Evolutionary conservation across 345 rosid species (phyloP), one percentile per base, ranked within the genome.

Genomic region (Microthlaspi erraticum): DNA sequence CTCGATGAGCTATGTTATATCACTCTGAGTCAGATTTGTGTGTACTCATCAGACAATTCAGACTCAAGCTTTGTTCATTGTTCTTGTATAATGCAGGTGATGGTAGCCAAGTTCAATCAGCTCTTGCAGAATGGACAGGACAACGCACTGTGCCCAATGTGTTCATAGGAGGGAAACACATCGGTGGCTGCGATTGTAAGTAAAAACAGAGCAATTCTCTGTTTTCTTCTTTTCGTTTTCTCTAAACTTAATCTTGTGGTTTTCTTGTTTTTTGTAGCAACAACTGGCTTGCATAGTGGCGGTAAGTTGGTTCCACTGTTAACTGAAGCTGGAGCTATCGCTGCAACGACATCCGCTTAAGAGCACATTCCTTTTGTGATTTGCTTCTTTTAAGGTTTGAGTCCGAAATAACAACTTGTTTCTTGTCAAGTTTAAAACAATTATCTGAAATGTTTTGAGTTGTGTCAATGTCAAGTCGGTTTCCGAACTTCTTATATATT

Each of bases 141-240:
- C 96, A 84, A 59, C 74, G 66, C 36, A 86, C 93, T 0, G 96
- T 90, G 81, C 93, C 93, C 2, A 83, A 80, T 76, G 92, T 87
- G 26, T 91, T 88, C 75, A 83, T 90, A 0, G 88, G 92, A 3
- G 92, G 94, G 44, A 82, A 86, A 8, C 94, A 89, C 82, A 85
- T 92, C 3, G 96, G 98, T 46, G 96, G 96, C 76, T 92, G 92
- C 23, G 91, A 88, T 68, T 0, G 98, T 92, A 79, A 81, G 16
- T 0, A 3, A 1, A n/a, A 5, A 5, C 0, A 14, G 8, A 33
- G 6, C 79, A 10, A 67, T 52, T 67, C n/a, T n/a, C 29, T 16
- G 1, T 2, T 52, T 42, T 48, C n/a, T n/a, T 12, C 39, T 6
- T 54, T 8, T 16, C 1, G 14, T 6, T 17, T 62, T 23, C 1